Evolutionary conservation across 2,329 filamentous ascomycete genomes (phyloP).

Genomic region (Fusarium coicis): DNA sequence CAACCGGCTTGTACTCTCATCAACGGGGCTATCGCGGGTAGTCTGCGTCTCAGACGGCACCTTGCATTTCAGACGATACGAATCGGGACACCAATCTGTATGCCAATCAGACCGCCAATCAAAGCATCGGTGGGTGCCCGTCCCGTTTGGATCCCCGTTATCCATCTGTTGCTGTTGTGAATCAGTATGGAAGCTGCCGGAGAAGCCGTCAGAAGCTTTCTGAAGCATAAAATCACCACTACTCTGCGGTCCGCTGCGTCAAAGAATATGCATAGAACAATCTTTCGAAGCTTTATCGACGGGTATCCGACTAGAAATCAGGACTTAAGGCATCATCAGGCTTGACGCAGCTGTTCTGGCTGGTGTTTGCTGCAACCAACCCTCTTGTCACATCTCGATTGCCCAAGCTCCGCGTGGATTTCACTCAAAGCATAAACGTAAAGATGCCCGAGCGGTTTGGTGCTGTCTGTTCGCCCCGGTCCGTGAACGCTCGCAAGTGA

Average conservation of each 20-base stretch:
- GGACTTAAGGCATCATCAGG: conserved; percentile 22
- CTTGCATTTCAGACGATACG: conserved; percentile 46
- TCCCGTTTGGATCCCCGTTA: conserved; percentile 37
- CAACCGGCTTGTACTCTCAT: conserved; percentile 41
- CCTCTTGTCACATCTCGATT: conserved; percentile 38
- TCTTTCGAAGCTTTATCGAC: conserved; percentile 37
- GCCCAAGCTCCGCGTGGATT: conserved; percentile 27
- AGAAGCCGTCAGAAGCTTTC: conserved; percentile 22
- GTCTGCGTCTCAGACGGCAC: conserved; percentile 45
- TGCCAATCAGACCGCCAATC: conserved; percentile 34
- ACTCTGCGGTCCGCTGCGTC: conserved; percentile 31
- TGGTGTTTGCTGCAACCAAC: conserved; percentile 28
- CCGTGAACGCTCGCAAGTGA: conserved; percentile 24
- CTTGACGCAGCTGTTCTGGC: conserved; percentile 22
- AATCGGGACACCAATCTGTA: conserved; percentile 36
- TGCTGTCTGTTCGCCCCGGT: conserved; percentile 25
- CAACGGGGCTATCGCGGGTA: conserved; percentile 41
- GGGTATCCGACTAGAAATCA: conserved; percentile 27
- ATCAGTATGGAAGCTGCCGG: conserved; percentile 35
- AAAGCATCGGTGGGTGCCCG: conserved; percentile 23
- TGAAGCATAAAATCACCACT: conserved; percentile 37
- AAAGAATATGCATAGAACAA: conserved; percentile 35
- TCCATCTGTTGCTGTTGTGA: conserved; percentile 28
- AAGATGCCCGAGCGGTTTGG: conserved; percentile 15
- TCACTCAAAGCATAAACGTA: conserved; percentile 25